Percentiles rank a stretch among this genome's conserved stretches.
Conservation (phyloP, 345 rosid species). For the Gossypium ekmanianum region DNA sequence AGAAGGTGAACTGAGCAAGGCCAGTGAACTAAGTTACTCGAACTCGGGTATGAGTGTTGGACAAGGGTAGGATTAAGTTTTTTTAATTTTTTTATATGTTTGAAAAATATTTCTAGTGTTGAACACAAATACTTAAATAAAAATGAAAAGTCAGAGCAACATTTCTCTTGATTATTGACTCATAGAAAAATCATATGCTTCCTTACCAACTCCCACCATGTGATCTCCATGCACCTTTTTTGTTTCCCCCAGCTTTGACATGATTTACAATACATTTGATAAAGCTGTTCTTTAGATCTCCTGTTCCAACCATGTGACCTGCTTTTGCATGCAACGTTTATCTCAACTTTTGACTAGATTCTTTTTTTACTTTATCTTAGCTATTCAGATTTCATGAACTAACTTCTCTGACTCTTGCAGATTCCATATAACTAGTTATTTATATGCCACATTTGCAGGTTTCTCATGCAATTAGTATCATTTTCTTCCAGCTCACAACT, state of each 20-base stretch:
- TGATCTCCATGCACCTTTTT: conserved; percentile 19
- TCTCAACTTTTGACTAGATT: conserved; percentile 16
- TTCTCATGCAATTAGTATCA: not conserved
- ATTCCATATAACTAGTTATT: not conserved
- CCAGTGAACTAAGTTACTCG: no score
- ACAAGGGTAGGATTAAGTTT: not conserved
- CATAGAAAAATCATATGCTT: conserved; percentile 8
- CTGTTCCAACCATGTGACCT: conserved; percentile 18
- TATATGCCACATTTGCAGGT: conserved; percentile 6
- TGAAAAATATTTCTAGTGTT: not conserved
- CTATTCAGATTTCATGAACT: conserved; percentile 7
- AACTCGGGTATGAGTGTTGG: no score
- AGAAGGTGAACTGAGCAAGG: not conserved
- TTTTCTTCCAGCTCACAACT: not conserved
- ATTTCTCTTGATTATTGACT: not conserved
- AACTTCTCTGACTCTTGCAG: conserved; percentile 2
- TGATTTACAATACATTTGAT: conserved; percentile 1
- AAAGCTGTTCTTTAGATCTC: not conserved
- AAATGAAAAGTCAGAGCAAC: not conserved
- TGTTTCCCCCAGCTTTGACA: conserved; percentile 10
- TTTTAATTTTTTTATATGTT: not conserved
- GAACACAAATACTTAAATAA: no score
- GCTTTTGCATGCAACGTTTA: conserved; percentile 15
- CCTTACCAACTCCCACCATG: conserved; percentile 27
- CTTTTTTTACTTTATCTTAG: conserved; percentile 4